Base-by-base conservation (phyloP, 1,284 basidiomycete species). In the Leccinum angustisporum region DNA sequence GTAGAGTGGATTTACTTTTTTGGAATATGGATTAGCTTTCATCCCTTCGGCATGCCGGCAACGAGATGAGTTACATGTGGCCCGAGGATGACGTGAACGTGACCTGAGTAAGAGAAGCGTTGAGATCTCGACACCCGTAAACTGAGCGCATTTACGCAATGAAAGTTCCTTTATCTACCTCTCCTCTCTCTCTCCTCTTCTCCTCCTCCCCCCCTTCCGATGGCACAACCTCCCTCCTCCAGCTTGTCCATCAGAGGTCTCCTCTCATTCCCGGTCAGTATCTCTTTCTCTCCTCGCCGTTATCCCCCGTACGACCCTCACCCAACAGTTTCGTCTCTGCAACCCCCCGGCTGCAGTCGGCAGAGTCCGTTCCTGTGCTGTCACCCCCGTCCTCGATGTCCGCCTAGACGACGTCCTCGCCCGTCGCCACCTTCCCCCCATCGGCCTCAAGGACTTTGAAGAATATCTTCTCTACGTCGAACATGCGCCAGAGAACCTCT, bases 381-480 rank as follows among this genome's bases (percentile, higher is more conserved):
- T 86, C 33, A 86, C 83, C 0, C 86, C 86, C 9, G 72, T 86
- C 34, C 79, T 86, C 68, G 77, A 84, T 61, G 81, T 91, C 65
- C 79, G 79, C 31, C 80, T 91, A 51, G 85, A 90, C 53, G 89
- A 91, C 70, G 82, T 91, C 5, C 79, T 91, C 59, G 80, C 86
- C 57, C 81, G 87, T 63, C 86, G 85, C 63, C 88, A 90, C 70
- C 78, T 91, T 0, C 88, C 89, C 0, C 88, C 89, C 4, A 81
- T 91, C 9, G 87, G 85, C 77, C 79, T 91, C 66, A 91, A 91
- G 73, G 90, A 91, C 73, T 85, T 91, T 62, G 89, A 91, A 76
- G 90, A 92, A 73, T 91, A 90, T 82, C 76, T 92, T 54, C 78
- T 91, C 38, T 90, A 88, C 72, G 87, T 89, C 56, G 90, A 91